A percentile compares a stretch with the other conserved stretches of the same genome.
Conservation (phyloP, 2,329 filamentous ascomycete species). For the Xylaria sp. region DNA sequence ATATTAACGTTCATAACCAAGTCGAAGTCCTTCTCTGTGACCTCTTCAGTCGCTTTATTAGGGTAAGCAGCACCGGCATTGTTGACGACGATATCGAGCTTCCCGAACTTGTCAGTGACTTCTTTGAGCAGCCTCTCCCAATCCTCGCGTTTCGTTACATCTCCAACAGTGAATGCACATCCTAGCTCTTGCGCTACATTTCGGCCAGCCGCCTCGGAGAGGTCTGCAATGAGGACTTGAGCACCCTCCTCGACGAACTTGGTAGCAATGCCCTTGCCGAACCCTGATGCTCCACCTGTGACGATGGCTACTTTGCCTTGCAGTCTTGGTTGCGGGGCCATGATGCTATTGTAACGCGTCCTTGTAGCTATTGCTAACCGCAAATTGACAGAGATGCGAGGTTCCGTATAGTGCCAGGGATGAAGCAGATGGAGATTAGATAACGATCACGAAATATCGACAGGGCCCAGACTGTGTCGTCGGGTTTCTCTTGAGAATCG, state of each 20-base stretch:
- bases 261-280: constrained; percentile 70
- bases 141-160: constrained; percentile 64
- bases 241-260: constrained; percentile 70
- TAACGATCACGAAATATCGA: neutral
- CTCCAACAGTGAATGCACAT: constrained; percentile 55
- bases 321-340: constrained; percentile 49
- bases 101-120: constrained; percentile 59
- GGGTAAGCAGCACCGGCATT: constrained; percentile 69
- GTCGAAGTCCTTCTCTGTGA: constrained; percentile 74
- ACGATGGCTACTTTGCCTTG: constrained; percentile 57
- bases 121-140: constrained; percentile 63
- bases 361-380: neutral
- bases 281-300: constrained; percentile 69
- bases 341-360: constrained; percentile 9
- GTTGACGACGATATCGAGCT: constrained; percentile 69
- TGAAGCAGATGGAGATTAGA: neutral
- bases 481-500: neutral
- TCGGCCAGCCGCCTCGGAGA: constrained; percentile 64
- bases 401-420: neutral
- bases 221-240: constrained; percentile 70
- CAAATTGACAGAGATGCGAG: neutral
- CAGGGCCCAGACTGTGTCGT: neutral
- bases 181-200: constrained; percentile 59
- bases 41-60: constrained; percentile 71
- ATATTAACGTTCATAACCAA: constrained; percentile 75